A percentile compares a stretch with the other conserved stretches of the same genome.
phyloP scores from a whole-genome alignment of 2,329 filamentous ascomycete species.

The Fusarium napiforme region DNA sequence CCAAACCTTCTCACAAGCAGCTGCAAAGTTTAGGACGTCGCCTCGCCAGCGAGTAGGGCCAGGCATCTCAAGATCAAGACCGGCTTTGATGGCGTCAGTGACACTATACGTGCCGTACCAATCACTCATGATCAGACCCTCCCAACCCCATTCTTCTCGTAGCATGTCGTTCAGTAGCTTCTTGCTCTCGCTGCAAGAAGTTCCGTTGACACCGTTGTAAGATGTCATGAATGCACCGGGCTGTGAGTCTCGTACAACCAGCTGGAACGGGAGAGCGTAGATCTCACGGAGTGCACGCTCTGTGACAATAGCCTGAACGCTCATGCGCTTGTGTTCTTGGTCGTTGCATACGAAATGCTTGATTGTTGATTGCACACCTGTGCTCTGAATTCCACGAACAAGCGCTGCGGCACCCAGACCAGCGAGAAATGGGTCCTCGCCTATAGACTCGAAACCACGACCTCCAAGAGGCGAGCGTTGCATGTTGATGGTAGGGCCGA shows the following conservation, averaged over 20 bases:
- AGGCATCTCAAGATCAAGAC: conserved; percentile 70
- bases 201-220: conserved; percentile 69
- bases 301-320: conserved; percentile 65
- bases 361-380: conserved; percentile 65
- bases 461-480: conserved; percentile 69
- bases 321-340: conserved; percentile 68
- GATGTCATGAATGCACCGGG: conserved; percentile 68
- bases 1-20: conserved; percentile 66
- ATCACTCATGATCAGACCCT: conserved; percentile 68
- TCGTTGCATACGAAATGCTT: conserved; percentile 73
- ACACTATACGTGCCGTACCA: conserved; percentile 69
- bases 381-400: conserved; percentile 66
- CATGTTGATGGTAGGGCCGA: conserved; percentile 73
- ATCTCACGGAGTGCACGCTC: conserved; percentile 68
- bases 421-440: conserved; percentile 68
- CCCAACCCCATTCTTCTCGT: conserved; percentile 67
- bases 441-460: conserved; percentile 68
- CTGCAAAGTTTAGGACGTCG: conserved; percentile 62
- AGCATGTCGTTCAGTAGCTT: conserved; percentile 63
- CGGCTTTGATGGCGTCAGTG: conserved; percentile 60
- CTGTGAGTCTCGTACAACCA: conserved; percentile 62
- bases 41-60: conserved; percentile 63
- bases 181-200: conserved; percentile 64
- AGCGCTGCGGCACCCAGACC: conserved; percentile 65
- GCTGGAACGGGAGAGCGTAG: conserved; percentile 68